Conservation (phyloP, 805 yeast genomes). For the Wickerhamiella siamensis region DNA sequence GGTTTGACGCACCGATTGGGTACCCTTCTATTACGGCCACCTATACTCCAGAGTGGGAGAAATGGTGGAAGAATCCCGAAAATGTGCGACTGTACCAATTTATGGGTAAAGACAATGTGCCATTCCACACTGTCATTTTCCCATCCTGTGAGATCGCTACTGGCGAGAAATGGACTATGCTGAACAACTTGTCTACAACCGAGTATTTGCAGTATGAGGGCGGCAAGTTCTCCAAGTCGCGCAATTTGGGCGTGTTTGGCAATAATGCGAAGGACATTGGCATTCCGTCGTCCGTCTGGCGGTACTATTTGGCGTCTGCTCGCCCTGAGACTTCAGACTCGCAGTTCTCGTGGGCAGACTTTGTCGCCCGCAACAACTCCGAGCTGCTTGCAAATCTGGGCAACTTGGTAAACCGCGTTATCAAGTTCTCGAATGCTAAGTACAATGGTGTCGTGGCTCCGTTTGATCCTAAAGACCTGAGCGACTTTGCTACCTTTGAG, state of each 20-base stretch:
- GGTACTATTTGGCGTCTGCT: conserved; percentile 82
- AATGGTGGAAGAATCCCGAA: conserved; percentile 95
- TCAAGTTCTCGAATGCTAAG: conserved; percentile 79
- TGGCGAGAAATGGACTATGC: conserved; percentile 72
- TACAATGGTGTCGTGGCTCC: conserved; percentile 81
- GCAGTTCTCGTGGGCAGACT: conserved; percentile 94
- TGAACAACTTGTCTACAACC: conserved; percentile 83
- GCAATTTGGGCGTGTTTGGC: conserved; percentile 97
- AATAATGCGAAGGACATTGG: conserved; percentile 93
- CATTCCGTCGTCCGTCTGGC: conserved; percentile 85
- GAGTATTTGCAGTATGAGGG: conserved; percentile 96
- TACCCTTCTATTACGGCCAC: conserved; percentile 92
- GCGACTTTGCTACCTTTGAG: conserved; percentile 25
- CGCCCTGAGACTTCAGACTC: conserved; percentile 95
- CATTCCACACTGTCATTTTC: conserved; percentile 97
- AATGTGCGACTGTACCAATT: conserved; percentile 82
- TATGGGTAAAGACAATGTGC: conserved; percentile 99
- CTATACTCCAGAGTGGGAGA: conserved; percentile 65
- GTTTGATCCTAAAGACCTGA: conserved; percentile 38
- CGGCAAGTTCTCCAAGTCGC: conserved; percentile 95
- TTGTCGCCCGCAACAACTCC: conserved; percentile 82
- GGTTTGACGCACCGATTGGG: conserved; percentile 99
- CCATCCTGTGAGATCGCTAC: conserved; percentile 90
- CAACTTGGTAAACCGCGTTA: conserved; percentile 86
- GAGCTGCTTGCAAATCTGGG: conserved; percentile 94